Conservation (phyloP, 2,329 filamentous ascomycete species). For the Trematosphaeria pertusa region DNA sequence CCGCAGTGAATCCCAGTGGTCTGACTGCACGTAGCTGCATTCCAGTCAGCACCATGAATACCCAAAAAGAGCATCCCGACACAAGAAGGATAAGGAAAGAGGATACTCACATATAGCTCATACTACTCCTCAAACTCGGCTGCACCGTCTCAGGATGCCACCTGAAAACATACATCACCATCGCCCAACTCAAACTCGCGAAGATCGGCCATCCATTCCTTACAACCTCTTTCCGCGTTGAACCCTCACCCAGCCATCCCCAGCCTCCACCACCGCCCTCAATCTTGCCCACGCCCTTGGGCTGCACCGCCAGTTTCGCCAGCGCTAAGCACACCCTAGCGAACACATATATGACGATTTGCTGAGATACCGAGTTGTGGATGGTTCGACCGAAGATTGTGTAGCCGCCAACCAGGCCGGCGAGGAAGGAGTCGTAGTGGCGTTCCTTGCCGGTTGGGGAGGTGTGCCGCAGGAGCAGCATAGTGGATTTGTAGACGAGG, state of each 20-base stretch:
- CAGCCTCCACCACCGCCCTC: conserved; percentile 38
- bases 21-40: conserved; percentile 74
- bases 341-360: conserved; percentile 98
- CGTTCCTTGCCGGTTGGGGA: conserved; percentile 63
- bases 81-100: conserved; percentile 4
- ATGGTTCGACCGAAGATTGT: conserved; percentile 84
- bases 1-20: conserved; percentile 85
- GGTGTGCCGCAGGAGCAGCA: conserved; percentile 74
- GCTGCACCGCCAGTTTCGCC: conserved; percentile 81
- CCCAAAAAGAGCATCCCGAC: background rate
- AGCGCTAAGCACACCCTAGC: conserved; percentile 86
- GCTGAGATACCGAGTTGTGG: conserved; percentile 85
- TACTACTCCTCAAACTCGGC: conserved; percentile 88
- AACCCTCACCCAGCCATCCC: conserved; percentile 10
- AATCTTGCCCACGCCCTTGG: conserved; percentile 48
- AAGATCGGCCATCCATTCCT: conserved; percentile 89
- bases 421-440: conserved; percentile 82
- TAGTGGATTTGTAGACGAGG: conserved; percentile 83
- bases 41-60: conserved; percentile 21
- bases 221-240: conserved; percentile 46
- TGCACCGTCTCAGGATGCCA: conserved; percentile 92
- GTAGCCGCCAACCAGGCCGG: conserved; percentile 89
- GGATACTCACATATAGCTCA: conserved; percentile 88
- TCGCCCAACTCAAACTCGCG: conserved; percentile 87
- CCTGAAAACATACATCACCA: conserved; percentile 94